phyloP scores from a whole-genome alignment of 768 basidiomycete species.

The Macrocybe gigantea region DNA sequence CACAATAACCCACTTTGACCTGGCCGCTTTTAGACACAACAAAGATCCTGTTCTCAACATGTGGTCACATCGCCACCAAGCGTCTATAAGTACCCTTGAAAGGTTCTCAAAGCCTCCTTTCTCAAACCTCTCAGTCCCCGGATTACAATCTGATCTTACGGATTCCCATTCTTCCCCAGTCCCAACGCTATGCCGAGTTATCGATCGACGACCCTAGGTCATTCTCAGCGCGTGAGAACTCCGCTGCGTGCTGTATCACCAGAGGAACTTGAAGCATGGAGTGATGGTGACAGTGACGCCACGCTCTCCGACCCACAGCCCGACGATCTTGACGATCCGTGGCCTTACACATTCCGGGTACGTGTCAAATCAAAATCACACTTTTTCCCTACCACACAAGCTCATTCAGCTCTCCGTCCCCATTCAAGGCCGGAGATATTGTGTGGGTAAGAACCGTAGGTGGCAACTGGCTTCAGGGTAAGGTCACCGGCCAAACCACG shows the following conservation, averaged over 20 bases:
- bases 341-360: conserved; percentile 49
- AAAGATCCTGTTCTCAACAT: background rate
- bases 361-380: conserved; percentile 9
- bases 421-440: conserved; percentile 32
- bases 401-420: conserved; percentile 1
- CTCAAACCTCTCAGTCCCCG: too few species aligned
- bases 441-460: conserved; percentile 50
- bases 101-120: too few species aligned
- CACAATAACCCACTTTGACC: too few species aligned
- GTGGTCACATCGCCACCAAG: background rate
- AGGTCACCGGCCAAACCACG: conserved; percentile 37
- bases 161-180: background rate
- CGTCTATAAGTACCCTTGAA: background rate
- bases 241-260: conserved; percentile 25
- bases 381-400: background rate
- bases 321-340: conserved; percentile 42
- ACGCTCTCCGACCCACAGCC: conserved; percentile 25
- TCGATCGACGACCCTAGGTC: conserved; percentile 7
- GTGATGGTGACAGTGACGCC: conserved; percentile 26
- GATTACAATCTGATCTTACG: too few species aligned
- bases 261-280: conserved; percentile 29
- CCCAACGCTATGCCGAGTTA: conserved; percentile 9
- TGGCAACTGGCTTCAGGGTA: conserved; percentile 48
- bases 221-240: conserved; percentile 4
- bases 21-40: background rate